Base-by-base conservation (phyloP, 2,329 filamentous ascomycete genomes). In the Claviceps pazoutovae region DNA sequence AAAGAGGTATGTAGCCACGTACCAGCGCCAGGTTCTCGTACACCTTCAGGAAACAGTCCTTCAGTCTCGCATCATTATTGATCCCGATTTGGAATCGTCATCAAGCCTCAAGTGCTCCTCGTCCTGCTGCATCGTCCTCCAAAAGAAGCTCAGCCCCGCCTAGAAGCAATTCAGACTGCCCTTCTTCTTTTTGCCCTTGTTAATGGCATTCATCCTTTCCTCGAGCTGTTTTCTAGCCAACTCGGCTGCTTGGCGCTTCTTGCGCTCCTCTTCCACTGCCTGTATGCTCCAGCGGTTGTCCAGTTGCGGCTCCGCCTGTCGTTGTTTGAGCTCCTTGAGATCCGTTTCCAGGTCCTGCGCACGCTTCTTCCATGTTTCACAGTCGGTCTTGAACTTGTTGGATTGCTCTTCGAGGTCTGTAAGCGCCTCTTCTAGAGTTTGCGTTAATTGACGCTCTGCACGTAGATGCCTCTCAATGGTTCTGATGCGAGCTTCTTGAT, bases 91-190 rank as follows among this genome's bases (percentile, higher is more conserved):
- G 16, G 38, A 21, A 37, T 47, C 49, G n/a, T 37, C 34, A 21
- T 46, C 49, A 17, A 36, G 43, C 30, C 21, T 26, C 42, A 7
- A 21, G n/a, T 6, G 36, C 44, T 45, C 38, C 16, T 45, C 44
- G 16, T 52, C 46, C 44, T 43, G 43, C 46, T 48, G 46, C 34
- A 48, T 47, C 16, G 45, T 46, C 45, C 50, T 57, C 56, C 38
- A 57, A 46, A 55, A 47, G 52, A 56, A 53, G 43, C 55, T 55
- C 50, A 56, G 51, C 53, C 55, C 54, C 54, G 51, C 52, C 56
- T 88, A 96, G 75, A 98, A 98, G 78, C 93, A 98, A 74, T 96
- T 97, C 69, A 98, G 78, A 59, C 86, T 90, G 62, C 85, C 82
- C 79, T 95, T 95, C 80, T 94, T 90, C 78, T 91, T 95, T 75